Base-by-base conservation (phyloP, 2,329 filamentous ascomycete species). In the Teratosphaeriaceae sp. region DNA sequence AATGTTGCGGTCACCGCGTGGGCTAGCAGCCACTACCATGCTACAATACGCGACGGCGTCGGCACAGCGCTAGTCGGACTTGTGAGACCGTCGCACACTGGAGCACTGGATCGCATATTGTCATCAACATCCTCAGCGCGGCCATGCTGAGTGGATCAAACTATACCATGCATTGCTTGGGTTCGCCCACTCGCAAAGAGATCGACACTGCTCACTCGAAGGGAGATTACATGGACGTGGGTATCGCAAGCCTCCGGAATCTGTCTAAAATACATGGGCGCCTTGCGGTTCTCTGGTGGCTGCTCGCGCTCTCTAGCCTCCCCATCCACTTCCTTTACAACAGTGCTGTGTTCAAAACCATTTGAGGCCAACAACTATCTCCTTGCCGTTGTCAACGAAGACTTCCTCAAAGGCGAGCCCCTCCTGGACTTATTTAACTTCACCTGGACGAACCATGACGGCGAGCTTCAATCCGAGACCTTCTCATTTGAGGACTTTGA, bases 151-250 rank as follows among this genome's bases (percentile, higher is more conserved):
- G 26, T 12, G 21, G 4, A 9, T 41, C 27, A 6, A 41, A 41
- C 29, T 31, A 21, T 16, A 33, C 27, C 26, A 41, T 41, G 38
- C 38, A 41, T 11, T 41, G 38, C 21, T 18, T 41, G 7, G 3
- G 18, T n/a, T 3, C 38, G 19, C 38, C 38, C 15, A 41, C 38
- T 22, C 26, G 38, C 11, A 15, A 5, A 18, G 38, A 41, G 20
- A 16, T 41, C 19, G 21, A 41, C 29, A 3, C 4, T 8, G 72
- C 72, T 0, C 75, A 79, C 56, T 34, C 47, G 0, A 49, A 53
- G 37, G 55, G 61, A 1, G 57, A 49, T 12, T 70, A 65, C 63
- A 54, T 75, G 1, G 66, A 71, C 26, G 67, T 74, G 30, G 71
- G 74, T 0, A 52, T 72, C 2, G 57, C 65, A 6, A 71, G 68